Evolutionary conservation across 202 grass and related monocot species (phyloP), one percentile per base, ranked within the genome.

Genomic region (Carex sylvatica): DNA sequence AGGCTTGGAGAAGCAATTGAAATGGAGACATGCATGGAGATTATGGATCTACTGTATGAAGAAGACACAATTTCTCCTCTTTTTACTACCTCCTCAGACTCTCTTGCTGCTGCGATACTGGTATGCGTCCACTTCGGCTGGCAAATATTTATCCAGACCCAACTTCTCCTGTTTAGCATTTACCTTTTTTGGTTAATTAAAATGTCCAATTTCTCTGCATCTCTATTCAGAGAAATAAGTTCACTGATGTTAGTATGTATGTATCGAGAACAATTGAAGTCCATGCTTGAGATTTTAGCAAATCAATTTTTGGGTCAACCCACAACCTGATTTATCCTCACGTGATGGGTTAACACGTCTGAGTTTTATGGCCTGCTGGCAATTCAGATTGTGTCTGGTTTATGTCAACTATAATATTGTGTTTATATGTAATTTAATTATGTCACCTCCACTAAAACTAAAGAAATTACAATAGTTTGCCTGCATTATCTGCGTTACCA

Each of bases 41-140:
- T 94, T 74, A 82, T 98, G 87, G 95, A 98, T 92, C 30, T 98
- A 85, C 87, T 98, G 52, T 94, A 93, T 71, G 95, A 93, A 84
- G 84, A 89, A 18, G 92, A 98, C 87, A 87, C 86, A 12, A 91
- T 58, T 19, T 93, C 88, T n/a, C 63, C 79, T 69, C 86, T 95
- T 87, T 98, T 98, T 53, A 3, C 20, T 56, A 83, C 78, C 63
- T 85, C 82, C 76, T 86, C 92, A 1, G 86, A 82, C 66, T 81
- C 77, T 56, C 95, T 98, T 83, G 95, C 95, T 84, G 90, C 92
- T 78, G 91, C 92, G 18, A 87, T 88, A 75, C 92, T 98, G 80
- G 95, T 95, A 91, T 86, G 85, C 70, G 63, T 36, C 74, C 69
- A 31, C 63, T 63, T 56, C 6, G 15, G 14, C 73, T 56, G 73